Evolutionary conservation across 2,329 filamentous ascomycete genomes (phyloP), one percentile per base, ranked within the genome.

Genomic region (Paraphaeosphaeria sporulosa): DNA sequence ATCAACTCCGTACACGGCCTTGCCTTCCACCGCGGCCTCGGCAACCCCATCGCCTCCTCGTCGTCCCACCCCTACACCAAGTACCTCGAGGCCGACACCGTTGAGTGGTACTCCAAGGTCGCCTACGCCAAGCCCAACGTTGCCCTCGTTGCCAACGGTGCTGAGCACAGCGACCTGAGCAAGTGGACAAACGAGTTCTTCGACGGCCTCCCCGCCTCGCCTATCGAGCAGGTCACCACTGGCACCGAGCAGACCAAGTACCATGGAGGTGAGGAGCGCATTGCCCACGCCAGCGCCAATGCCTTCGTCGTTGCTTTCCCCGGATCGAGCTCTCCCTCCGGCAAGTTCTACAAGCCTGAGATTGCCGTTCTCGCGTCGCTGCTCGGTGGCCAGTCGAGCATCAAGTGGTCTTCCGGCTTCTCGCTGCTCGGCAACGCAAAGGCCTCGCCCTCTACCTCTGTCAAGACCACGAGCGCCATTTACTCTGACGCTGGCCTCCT

Each of bases 161-260:
- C 93, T 66, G 89, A 89, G 69, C 85, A 92, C 68, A 83, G 85
- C 59, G 88, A 91, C 64, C 84, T 98, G 68, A 86, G 87, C 74
- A 96, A 95, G 83, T 98, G 94, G 94, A 89, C 96, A 65, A 88
- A 89, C 75, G 89, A 96, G 77, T 97, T 97, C 87, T 98, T 99
- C 86, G 88, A 89, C 78, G 84, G 86, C 61, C 84, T 91, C 52
- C 86, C 89, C 83, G 69, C 74, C 75, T 54, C 70, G 72, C 67
- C 74, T 74, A 23, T 69, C 71, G 79, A 84, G 65, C 76, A 79
- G 81, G 58, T 62, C 47, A 69, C 81, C 43, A 81, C 90, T 65
- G 85, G 87, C 76, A 82, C 83, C 63, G 80, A 87, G 68, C 84
- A 90, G 65, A 87, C 88, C 77, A 95, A 94, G 82, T 99, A 98